These are phyloP conservation scores for Aotearoamyces nothofagi DNA, from an alignment of 2,329 filamentous ascomycete genomes.

Conservation along the genomic window DNA sequence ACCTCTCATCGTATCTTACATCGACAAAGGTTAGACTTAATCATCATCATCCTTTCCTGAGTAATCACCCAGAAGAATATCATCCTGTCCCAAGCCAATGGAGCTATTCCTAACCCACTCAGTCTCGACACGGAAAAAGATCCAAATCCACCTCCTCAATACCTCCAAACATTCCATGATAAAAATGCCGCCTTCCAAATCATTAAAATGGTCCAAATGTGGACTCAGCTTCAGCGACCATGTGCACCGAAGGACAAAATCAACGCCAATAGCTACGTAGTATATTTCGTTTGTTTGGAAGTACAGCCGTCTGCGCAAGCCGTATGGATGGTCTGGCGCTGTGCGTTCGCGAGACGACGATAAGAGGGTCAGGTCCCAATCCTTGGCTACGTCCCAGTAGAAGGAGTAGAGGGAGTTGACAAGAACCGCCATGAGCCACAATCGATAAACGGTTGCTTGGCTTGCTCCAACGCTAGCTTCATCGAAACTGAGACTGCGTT, in stretches of 20 bases:
- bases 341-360: slow-evolving; percentile 39
- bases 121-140: slow-evolving; percentile 88
- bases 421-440: slow-evolving; percentile 58
- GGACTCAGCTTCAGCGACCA: slow-evolving; percentile 83
- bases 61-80: slow-evolving; percentile 63
- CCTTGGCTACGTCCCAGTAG: slow-evolving; percentile 93
- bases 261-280: slow-evolving; percentile 65
- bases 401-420: slow-evolving; percentile 91
- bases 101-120: slow-evolving; percentile 60
- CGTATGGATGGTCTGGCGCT: slow-evolving; percentile 55
- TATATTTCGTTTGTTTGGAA: slow-evolving; percentile 64
- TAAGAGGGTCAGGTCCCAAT: slow-evolving; percentile 90
- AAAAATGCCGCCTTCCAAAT: slow-evolving; percentile 82
- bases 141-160: slow-evolving; percentile 84
- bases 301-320: slow-evolving; percentile 58
- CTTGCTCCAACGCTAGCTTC: slow-evolving; percentile 21
- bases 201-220: slow-evolving; percentile 68
- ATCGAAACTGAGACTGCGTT: slow-evolving; percentile 39
- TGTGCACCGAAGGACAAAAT: slow-evolving; percentile 71
- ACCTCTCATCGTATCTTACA: background rate
- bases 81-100: slow-evolving; percentile 39
- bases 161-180: slow-evolving; percentile 78
- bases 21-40: slow-evolving; percentile 2
- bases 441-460: slow-evolving; percentile 30
- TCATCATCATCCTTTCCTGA: slow-evolving; percentile 49